Evolutionary conservation across 495 filamentous ascomycete species (phyloP).

Genomic region (Aspergillus bertholletiae): DNA sequence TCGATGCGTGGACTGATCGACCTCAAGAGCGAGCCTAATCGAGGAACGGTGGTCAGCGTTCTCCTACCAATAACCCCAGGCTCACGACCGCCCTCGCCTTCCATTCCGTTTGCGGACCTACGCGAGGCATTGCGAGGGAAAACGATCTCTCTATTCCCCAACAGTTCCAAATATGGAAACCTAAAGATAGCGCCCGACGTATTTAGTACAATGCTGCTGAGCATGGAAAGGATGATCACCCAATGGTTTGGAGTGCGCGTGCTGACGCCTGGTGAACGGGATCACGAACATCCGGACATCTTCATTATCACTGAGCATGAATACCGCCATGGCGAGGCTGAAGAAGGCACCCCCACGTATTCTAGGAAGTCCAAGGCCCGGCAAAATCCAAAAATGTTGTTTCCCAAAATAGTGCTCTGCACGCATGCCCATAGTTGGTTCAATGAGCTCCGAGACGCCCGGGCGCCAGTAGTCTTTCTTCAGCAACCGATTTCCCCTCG

Average conservation of each 20-base stretch:
- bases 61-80: neutral
- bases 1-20: slow-evolving; percentile 58
- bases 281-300: neutral
- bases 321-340: neutral
- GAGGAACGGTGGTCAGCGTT: slow-evolving; percentile 41
- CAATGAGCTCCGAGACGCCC: neutral
- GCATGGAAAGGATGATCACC: neutral
- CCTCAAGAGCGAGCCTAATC: slow-evolving; percentile 51
- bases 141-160: neutral
- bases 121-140: neutral
- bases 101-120: neutral
- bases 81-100: neutral
- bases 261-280: neutral
- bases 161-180: neutral
- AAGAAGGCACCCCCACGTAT: neutral
- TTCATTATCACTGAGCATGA: neutral
- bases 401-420: neutral
- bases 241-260: neutral
- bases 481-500: neutral
- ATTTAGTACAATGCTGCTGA: neutral
- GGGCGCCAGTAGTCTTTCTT: neutral
- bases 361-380: neutral
- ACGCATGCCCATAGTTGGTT: neutral
- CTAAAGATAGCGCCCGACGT: neutral
- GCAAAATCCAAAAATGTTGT: neutral